Evolutionary conservation across 345 rosid species (phyloP).

Genomic region (Eucalyptus microcorys): DNA sequence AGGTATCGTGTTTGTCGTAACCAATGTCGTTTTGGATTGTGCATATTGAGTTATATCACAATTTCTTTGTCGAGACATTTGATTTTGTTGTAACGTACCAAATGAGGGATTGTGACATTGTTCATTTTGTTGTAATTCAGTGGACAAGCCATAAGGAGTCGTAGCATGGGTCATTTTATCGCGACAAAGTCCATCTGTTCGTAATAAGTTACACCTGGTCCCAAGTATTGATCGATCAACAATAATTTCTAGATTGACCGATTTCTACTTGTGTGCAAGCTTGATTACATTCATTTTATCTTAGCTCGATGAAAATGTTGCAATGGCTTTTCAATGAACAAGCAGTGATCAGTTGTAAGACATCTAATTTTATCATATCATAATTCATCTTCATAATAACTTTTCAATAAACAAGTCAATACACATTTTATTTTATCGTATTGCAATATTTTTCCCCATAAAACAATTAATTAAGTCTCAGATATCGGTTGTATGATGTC

Average conservation of each 20-base stretch:
- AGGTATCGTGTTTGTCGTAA: background rate
- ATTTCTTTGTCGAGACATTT: background rate
- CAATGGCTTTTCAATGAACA: background rate
- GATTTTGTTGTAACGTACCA: background rate
- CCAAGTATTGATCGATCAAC: background rate
- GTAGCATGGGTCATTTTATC: background rate
- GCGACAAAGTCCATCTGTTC: background rate
- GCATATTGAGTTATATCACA: background rate
- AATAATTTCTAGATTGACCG: background rate
- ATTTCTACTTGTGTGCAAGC: background rate
- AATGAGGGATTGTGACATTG: background rate
- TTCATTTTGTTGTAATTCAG: background rate
- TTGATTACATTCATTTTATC: background rate
- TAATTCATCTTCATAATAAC: too few relatives aligned
- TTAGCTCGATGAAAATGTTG: background rate
- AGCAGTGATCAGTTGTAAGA: background rate
- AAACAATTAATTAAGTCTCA: background rate
- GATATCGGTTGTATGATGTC: background rate
- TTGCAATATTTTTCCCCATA: background rate
- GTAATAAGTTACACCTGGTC: background rate
- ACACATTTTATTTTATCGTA: background rate
- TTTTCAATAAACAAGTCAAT: background rate
- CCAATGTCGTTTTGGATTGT: too few relatives aligned
- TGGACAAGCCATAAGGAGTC: background rate
- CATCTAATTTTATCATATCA: background rate